A percentile compares a stretch with the other conserved stretches of the same genome.
Evolutionary conservation across 2,329 filamentous ascomycete genomes (phyloP).

Genomic region (Fusarium sp.): DNA sequence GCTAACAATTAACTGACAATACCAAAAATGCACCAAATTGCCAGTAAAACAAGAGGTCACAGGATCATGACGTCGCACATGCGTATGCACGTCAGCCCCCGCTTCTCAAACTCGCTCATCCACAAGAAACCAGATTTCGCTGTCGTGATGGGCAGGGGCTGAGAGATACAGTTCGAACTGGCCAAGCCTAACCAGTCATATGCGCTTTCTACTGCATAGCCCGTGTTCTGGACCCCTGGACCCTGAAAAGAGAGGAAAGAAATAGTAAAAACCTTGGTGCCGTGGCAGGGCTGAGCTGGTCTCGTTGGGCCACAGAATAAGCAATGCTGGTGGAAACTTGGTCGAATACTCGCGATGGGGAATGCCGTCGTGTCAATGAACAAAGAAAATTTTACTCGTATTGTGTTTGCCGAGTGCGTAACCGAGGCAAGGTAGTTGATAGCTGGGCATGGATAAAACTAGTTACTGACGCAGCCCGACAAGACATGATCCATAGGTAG

Average conservation of each 20-base stretch:
- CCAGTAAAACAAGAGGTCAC: slow-evolving; percentile 31
- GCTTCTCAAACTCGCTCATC: slow-evolving; percentile 12
- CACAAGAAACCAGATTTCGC: slow-evolving; percentile 47
- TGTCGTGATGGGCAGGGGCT: slow-evolving; percentile 26
- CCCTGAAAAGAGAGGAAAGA: slow-evolving; percentile 28
- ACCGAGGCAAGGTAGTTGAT: background rate
- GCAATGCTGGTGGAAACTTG: slow-evolving; percentile 14
- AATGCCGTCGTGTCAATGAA: slow-evolving; percentile 6
- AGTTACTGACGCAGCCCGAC: background rate
- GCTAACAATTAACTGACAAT: slow-evolving; percentile 5
- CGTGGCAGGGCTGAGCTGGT: slow-evolving; percentile 41
- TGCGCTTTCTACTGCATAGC: slow-evolving; percentile 2
- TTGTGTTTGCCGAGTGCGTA: background rate
- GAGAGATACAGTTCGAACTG: slow-evolving; percentile 1
- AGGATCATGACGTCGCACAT: slow-evolving; percentile 47
- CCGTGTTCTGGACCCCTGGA: slow-evolving; percentile 40
- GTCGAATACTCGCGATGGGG: slow-evolving; percentile 10
- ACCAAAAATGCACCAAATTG: slow-evolving; percentile 6
- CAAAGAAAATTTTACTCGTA: slow-evolving; percentile 6
- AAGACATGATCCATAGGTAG: background rate
- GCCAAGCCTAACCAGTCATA: slow-evolving; percentile 28
- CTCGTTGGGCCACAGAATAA: slow-evolving; percentile 30
- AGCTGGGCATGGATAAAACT: background rate
- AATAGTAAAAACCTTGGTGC: slow-evolving; percentile 10
- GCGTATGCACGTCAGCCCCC: slow-evolving; percentile 48